A percentile compares a stretch with the other conserved stretches of the same genome.
Evolutionary conservation across 2,329 filamentous ascomycete genomes (phyloP).

Genomic region (Aspergillus felis): DNA sequence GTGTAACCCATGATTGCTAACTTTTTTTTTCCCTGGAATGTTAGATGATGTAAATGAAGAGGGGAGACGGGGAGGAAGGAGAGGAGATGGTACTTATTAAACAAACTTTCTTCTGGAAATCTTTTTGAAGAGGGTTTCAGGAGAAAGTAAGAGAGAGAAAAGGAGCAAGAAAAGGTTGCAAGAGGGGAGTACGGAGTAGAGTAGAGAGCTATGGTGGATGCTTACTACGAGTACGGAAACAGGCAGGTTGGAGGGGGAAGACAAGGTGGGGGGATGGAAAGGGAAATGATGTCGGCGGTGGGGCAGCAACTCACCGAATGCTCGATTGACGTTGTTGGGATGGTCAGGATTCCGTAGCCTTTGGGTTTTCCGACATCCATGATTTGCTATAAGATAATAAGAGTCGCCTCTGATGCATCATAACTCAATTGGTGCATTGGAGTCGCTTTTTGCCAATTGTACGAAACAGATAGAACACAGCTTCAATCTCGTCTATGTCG

Average conservation of each 20-base stretch:
- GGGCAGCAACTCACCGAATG: constrained; percentile 1
- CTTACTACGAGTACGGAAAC: constrained; percentile 1
- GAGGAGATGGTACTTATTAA: constrained; percentile 15
- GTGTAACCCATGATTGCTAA: constrained; percentile 73
- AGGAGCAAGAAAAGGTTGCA: constrained; percentile 16
- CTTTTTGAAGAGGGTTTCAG: constrained; percentile 10
- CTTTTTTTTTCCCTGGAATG: constrained; percentile 20
- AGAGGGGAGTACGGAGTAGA: constrained; percentile 8
- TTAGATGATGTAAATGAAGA: constrained; percentile 6
- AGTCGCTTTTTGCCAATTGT: too few relatives aligned
- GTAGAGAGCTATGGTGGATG: constrained; percentile 10
- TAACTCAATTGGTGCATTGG: too few relatives aligned
- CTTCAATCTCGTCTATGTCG: not conserved
- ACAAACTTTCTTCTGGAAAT: constrained; percentile 3
- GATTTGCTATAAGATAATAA: not conserved
- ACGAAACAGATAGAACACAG: too few relatives aligned
- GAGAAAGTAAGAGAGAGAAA: constrained; percentile 17
- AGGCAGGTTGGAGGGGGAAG: constrained; percentile 8
- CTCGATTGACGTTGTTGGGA: not conserved
- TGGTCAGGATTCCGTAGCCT: not conserved
- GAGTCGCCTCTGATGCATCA: not conserved
- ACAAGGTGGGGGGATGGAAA: not conserved
- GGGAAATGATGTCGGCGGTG: constrained; percentile 6
- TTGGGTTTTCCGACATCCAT: not conserved
- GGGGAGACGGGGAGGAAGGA: constrained; percentile 3